A percentile compares a stretch with the other conserved stretches of the same genome.
Conservation (phyloP, 352 stramenopile genomes). For the Pythium guiyangense region DNA sequence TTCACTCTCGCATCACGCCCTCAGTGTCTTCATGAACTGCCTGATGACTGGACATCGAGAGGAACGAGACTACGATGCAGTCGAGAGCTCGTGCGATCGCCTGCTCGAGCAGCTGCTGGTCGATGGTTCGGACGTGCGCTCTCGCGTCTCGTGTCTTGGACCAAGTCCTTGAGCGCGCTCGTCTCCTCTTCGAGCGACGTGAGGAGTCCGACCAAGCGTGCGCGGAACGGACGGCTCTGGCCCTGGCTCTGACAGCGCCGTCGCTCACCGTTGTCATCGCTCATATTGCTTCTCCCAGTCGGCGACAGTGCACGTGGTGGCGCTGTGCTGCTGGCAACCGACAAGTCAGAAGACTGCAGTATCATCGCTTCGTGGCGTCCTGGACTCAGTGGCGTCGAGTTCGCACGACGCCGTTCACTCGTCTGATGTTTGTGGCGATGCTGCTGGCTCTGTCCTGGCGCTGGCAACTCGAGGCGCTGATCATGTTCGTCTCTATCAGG, state of each 20-base stretch:
- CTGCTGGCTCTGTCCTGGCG: neutral
- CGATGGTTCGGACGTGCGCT: neutral
- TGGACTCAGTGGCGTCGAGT: neutral
- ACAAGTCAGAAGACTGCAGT: neutral
- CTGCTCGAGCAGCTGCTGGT: neutral
- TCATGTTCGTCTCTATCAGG: slow-evolving; percentile 14
- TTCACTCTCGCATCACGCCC: too few relatives aligned
- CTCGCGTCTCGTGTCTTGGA: slow-evolving; percentile 5
- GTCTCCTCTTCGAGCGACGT: slow-evolving; percentile 72
- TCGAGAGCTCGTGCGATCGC: neutral
- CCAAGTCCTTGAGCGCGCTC: slow-evolving; percentile 32
- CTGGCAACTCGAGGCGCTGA: neutral
- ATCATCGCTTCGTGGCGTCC: too few relatives aligned
- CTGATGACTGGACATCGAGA: too few relatives aligned
- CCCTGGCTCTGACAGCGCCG: slow-evolving; percentile 15
- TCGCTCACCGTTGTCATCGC: slow-evolving; percentile 2
- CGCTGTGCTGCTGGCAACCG: neutral
- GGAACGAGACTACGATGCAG: too few relatives aligned
- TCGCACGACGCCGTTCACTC: slow-evolving; percentile 5
- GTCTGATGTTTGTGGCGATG: neutral
- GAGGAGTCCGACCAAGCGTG: slow-evolving; percentile 54
- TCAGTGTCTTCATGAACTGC: too few relatives aligned
- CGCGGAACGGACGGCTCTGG: slow-evolving; percentile 36
- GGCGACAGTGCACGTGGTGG: too few relatives aligned
- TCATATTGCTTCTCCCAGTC: neutral